Conservation (phyloP, 148 eudicot species). For the Vaccinium vitisidaea region DNA sequence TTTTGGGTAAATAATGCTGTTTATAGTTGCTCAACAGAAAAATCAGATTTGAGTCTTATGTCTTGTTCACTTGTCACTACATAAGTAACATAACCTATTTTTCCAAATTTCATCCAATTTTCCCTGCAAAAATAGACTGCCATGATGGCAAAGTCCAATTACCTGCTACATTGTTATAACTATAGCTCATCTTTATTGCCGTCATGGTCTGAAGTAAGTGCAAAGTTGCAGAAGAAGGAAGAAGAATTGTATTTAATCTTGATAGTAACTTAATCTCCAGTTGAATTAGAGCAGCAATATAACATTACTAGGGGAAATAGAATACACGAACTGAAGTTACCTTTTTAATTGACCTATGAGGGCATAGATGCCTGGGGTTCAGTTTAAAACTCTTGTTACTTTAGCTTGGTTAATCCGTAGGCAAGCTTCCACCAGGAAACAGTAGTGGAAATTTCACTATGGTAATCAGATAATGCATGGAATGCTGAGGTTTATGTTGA, state of each 20-base stretch:
- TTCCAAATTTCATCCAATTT: background rate
- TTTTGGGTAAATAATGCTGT: too few relatives aligned
- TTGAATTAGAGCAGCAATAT: background rate
- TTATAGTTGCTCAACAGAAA: background rate
- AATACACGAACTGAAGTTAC: background rate
- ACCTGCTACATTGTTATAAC: background rate
- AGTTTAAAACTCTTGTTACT: background rate
- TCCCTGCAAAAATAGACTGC: background rate
- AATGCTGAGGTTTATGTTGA: background rate
- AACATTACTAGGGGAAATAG: background rate
- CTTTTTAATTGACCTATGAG: background rate
- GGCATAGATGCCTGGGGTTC: background rate
- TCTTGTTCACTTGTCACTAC: too few relatives aligned
- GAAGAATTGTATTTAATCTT: background rate
- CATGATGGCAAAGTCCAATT: background rate
- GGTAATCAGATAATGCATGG: background rate
- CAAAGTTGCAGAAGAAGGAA: background rate
- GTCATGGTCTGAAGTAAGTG: background rate
- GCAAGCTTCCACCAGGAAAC: conserved; percentile 3
- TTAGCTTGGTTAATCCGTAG: background rate
- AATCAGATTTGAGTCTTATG: background rate
- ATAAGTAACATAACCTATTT: background rate
- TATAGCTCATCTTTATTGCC: conserved; percentile 5
- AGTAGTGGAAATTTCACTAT: background rate
- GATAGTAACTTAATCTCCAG: too few relatives aligned